Percentiles rank a stretch among this genome's conserved stretches.
Evolutionary conservation across 83 land plant genomes (phyloP).

Genomic region (Picea mariana): DNA sequence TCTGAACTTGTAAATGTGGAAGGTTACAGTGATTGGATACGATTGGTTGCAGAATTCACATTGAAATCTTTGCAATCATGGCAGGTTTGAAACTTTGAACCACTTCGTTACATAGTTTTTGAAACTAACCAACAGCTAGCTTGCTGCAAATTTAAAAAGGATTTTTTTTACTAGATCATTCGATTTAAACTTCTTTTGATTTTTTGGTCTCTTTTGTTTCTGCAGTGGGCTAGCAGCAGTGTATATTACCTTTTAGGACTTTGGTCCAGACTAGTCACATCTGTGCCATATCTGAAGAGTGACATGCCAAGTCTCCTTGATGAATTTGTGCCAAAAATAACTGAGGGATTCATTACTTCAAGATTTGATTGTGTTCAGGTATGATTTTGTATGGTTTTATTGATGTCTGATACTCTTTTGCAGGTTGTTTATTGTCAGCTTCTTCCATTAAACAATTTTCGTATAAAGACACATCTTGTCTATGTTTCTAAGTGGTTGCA

Average conservation of each 20-base stretch:
- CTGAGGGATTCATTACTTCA: slow-evolving; percentile 88
- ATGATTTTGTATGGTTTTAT: background rate
- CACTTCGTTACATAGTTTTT: background rate
- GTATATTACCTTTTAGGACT: slow-evolving; percentile 92
- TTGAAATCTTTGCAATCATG: slow-evolving; percentile 87
- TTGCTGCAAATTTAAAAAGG: background rate
- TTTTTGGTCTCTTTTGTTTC: background rate
- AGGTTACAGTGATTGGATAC: slow-evolving; percentile 93
- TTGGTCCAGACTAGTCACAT: slow-evolving; percentile 92
- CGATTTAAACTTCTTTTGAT: background rate
- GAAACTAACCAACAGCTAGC: background rate
- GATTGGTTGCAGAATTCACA: slow-evolving; percentile 89
- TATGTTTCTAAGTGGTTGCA: slow-evolving; percentile 1
- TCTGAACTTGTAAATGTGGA: slow-evolving; percentile 92
- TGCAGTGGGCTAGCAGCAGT: slow-evolving; percentile 97
- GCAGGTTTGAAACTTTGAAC: slow-evolving; percentile 66
- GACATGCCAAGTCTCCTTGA: slow-evolving; percentile 87
- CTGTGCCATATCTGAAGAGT: slow-evolving; percentile 91
- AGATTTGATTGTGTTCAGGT: slow-evolving; percentile 94
- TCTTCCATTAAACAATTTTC: background rate
- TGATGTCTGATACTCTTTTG: background rate
- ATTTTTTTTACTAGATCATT: background rate
- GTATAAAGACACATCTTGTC: background rate
- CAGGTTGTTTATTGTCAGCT: background rate
- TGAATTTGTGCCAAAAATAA: slow-evolving; percentile 88